phyloP scores from a whole-genome alignment of 2,329 filamentous ascomycete species.

The Truncatella angustata region DNA sequence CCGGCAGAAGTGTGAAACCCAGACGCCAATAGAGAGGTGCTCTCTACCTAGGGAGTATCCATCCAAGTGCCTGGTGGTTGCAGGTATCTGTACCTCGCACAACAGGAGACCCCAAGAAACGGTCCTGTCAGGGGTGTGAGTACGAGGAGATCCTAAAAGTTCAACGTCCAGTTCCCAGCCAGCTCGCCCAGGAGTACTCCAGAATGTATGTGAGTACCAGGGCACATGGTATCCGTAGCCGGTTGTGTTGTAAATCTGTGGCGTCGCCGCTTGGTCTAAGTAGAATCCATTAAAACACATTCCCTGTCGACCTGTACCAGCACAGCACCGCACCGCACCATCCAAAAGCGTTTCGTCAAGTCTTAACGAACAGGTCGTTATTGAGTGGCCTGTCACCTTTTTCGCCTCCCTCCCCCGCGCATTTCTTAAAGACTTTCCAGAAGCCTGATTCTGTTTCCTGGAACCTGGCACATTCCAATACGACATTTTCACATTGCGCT shows the following conservation, averaged over 20 bases:
- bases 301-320: not conserved
- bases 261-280: not conserved
- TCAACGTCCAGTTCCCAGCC: too few species aligned
- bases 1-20: not conserved
- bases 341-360: too few species aligned
- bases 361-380: not conserved
- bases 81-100: not conserved
- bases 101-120: not conserved
- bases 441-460: not conserved
- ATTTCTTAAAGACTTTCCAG: not conserved
- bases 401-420: slow-evolving; percentile 4
- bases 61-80: not conserved
- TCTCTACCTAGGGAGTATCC: not conserved
- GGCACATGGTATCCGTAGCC: not conserved
- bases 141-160: too few species aligned
- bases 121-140: not conserved
- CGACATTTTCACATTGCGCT: slow-evolving; percentile 12
- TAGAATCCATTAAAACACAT: not conserved
- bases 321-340: not conserved
- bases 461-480: slow-evolving; percentile 8
- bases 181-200: not conserved
- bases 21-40: not conserved
- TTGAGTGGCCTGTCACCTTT: not conserved
- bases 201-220: too few species aligned
- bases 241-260: not conserved